These are phyloP conservation scores for Cordyceps pruinosa DNA, from an alignment of 2,329 filamentous ascomycete species.

Conservation along the genomic window DNA sequence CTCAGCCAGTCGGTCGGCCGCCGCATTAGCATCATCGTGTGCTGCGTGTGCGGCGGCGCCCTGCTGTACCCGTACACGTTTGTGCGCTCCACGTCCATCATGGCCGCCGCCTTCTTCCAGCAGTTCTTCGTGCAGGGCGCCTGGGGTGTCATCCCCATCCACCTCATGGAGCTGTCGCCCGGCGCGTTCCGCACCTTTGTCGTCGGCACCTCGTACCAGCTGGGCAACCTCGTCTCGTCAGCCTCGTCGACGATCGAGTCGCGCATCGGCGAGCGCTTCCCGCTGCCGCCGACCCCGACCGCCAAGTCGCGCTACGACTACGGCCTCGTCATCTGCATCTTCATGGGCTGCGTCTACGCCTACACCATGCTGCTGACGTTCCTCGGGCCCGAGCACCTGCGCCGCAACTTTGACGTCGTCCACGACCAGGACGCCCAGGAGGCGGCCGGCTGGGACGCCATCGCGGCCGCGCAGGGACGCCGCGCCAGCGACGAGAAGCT, in stretches of 20 bases:
- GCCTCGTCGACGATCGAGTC: constrained; percentile 70
- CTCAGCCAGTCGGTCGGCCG: constrained; percentile 63
- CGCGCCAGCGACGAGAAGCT: constrained; percentile 3
- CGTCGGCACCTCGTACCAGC: constrained; percentile 67
- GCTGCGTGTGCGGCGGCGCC: constrained; percentile 61
- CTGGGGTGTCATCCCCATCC: constrained; percentile 71
- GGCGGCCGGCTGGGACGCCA: constrained; percentile 34
- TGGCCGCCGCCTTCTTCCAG: constrained; percentile 77
- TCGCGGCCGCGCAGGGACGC: constrained; percentile 16
- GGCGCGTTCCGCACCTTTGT: constrained; percentile 68
- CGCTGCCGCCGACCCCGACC: constrained; percentile 50
- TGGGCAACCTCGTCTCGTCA: constrained; percentile 66
- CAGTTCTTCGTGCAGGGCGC: constrained; percentile 74
- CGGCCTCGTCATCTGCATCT: constrained; percentile 80
- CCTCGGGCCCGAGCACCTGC: constrained; percentile 51
- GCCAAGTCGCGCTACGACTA: constrained; percentile 59
- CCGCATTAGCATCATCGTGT: constrained; percentile 60
- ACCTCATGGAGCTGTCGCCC: constrained; percentile 70
- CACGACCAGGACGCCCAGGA: constrained; percentile 43
- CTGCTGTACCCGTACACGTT: constrained; percentile 81
- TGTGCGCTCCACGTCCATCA: constrained; percentile 52
- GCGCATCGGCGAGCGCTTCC: constrained; percentile 67
- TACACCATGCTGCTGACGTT: constrained; percentile 57
- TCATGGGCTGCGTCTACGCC: constrained; percentile 76
- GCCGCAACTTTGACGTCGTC: constrained; percentile 43